Conservation (phyloP, 495 filamentous ascomycete genomes). For the Xylaria sp. region DNA sequence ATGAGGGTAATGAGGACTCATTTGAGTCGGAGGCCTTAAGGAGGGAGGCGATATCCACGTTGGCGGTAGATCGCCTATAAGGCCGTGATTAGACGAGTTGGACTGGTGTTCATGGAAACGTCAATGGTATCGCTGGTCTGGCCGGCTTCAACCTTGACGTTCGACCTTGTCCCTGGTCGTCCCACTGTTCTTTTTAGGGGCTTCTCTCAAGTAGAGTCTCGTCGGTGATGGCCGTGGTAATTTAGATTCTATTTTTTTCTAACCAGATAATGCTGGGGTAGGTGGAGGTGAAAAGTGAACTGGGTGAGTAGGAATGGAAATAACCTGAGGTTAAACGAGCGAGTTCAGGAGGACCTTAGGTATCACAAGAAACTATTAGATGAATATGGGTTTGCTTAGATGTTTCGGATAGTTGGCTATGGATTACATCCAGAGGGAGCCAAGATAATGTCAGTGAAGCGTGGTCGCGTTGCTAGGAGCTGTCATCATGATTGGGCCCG, state of each 20-base stretch:
- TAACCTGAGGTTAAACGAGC: conserved; percentile 29
- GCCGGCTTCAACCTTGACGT: conserved; percentile 28
- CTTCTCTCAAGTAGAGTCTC: conserved; percentile 1
- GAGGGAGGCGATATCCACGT: conserved; percentile 88
- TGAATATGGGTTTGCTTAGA: conserved; percentile 26
- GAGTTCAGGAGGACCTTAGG: conserved; percentile 26
- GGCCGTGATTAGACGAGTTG: conserved; percentile 35
- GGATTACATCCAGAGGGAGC: conserved; percentile 34
- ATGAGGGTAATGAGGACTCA: conserved; percentile 67
- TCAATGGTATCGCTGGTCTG: conserved; percentile 29
- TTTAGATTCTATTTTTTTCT: conserved; percentile 16
- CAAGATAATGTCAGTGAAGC: conserved; percentile 42
- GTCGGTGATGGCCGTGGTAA: conserved; percentile 8
- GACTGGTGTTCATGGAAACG: conserved; percentile 40
- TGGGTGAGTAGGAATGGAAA: conserved; percentile 25
- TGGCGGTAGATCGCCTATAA: conserved; percentile 62
- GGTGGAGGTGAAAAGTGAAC: conserved; percentile 5
- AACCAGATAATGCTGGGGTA: conserved; percentile 21
- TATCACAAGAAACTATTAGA: conserved; percentile 31
- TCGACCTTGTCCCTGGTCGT: conserved; percentile 3
- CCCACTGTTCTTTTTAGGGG: not conserved
- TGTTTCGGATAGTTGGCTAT: conserved; percentile 30
- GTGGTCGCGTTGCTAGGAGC: conserved; percentile 44
- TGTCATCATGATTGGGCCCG: conserved; percentile 54
- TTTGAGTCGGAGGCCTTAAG: conserved; percentile 82